Base-by-base conservation (phyloP, 2,329 filamentous ascomycete species). In the Phialocephala subalpina region DNA sequence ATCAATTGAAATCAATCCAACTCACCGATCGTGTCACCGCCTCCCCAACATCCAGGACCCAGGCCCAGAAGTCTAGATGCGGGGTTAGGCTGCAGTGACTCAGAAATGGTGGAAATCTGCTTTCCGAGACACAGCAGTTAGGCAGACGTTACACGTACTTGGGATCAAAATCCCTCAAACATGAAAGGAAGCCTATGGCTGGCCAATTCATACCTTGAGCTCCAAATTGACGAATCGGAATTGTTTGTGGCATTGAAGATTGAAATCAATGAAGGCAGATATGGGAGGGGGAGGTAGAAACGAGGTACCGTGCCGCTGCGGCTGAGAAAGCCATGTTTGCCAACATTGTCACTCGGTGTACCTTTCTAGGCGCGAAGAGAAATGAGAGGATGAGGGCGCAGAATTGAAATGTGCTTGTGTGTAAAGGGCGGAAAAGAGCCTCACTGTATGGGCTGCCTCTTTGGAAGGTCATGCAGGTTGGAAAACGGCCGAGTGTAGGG, bases 291-390 rank as follows among this genome's bases (percentile, higher is more conserved):
- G 40, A 42, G 40, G 40, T 16, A 49, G n/a, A 49, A 49, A 11
- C 7, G n/a, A 49, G 40, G 40, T 42, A 49, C 45, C 25, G 45
- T n/a, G 45, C 45, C 45, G 45, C 45, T 49, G 45, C 45, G 45
- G 45, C 45, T 49, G 45, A 49, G 45, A 25, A 27, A 25, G 22
- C 45, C 45, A 49, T 16, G 7, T 42, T 42, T 42, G 40, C 40
- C 11, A n/a, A n/a, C 42, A 47, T 22, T 20, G 20, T 11, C n/a
- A 25, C 45, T 49, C 45, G 45, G 45, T 49, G 45, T 22, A 25
- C 20, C 7, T 22, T 27, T 49, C 22, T 18, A n/a, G 40, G 40
- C 14, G n/a, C 4, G 6, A 22, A 20, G 14, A 4, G 20, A 22
- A 20, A 6, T 22, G 20, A 49, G 20, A 49, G n/a, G n/a, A n/a